These are phyloP conservation scores for Acrocalymma vagum DNA, from an alignment of 2,329 filamentous ascomycete genomes.

Conservation along the genomic window DNA sequence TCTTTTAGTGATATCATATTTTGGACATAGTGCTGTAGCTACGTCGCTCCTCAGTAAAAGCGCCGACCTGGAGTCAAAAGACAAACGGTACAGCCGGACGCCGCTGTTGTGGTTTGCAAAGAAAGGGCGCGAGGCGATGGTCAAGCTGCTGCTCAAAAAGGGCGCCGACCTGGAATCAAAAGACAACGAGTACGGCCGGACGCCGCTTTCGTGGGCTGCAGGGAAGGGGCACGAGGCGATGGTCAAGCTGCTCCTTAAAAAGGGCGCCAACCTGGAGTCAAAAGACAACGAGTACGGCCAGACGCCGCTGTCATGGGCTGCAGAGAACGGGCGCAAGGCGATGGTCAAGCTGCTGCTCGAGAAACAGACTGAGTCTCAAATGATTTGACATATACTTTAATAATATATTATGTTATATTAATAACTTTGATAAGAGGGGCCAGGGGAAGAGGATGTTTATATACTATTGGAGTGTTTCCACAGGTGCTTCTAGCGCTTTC, in stretches of 20 bases:
- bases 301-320: slow-evolving; percentile 8
- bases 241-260: slow-evolving; percentile 1
- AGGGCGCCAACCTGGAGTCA: slow-evolving; percentile 2
- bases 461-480: too few species aligned
- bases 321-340: slow-evolving; percentile 3
- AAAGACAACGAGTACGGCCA: slow-evolving; percentile 2
- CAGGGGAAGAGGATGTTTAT: too few species aligned
- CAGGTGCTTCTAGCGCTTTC: too few species aligned
- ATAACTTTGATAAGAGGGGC: too few species aligned
- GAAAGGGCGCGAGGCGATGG: slow-evolving; percentile 1
- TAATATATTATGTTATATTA: too few species aligned
- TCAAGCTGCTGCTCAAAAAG: slow-evolving; percentile 1
- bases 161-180: not conserved
- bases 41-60: too few species aligned
- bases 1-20: too few species aligned
- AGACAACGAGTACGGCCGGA: slow-evolving; percentile 1
- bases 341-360: slow-evolving; percentile 12
- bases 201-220: slow-evolving; percentile 4
- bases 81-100: slow-evolving; percentile 2
- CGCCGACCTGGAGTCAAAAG: slow-evolving; percentile 5
- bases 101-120: slow-evolving; percentile 1
- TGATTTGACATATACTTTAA: too few species aligned
- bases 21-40: too few species aligned
- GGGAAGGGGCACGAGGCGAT: slow-evolving; percentile 1
- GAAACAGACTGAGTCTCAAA: too few species aligned